Conservation (phyloP, 768 basidiomycete genomes). For the Trametes cingulata region DNA sequence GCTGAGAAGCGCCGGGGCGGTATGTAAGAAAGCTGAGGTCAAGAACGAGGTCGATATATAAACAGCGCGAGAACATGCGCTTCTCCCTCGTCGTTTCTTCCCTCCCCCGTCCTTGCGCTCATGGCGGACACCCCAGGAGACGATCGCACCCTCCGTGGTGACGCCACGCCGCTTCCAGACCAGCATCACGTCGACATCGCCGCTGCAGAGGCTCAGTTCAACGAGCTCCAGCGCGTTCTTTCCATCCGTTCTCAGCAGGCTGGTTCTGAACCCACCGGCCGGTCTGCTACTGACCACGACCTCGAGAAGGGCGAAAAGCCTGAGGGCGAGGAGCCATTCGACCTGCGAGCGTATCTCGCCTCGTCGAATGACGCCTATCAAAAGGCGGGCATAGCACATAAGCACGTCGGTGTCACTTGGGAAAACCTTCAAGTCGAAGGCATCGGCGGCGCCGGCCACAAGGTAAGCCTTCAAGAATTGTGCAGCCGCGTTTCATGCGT, state of each 20-base stretch:
- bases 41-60: slow-evolving; percentile 3
- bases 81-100: not conserved
- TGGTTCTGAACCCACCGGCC: not conserved
- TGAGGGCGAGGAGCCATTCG: slow-evolving; percentile 47
- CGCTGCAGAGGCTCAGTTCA: slow-evolving; percentile 53
- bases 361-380: slow-evolving; percentile 68
- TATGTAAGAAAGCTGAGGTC: slow-evolving; percentile 12
- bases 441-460: slow-evolving; percentile 53
- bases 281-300: slow-evolving; percentile 26
- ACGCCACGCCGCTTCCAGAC: slow-evolving; percentile 18
- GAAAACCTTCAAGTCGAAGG: slow-evolving; percentile 65
- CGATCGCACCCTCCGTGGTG: slow-evolving; percentile 29
- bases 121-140: slow-evolving; percentile 33
- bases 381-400: slow-evolving; percentile 65
- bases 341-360: slow-evolving; percentile 67
- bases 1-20: slow-evolving; percentile 1
- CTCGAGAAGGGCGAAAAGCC: slow-evolving; percentile 40
- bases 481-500: not conserved
- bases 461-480: slow-evolving; percentile 40
- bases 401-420: slow-evolving; percentile 79
- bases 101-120: slow-evolving; percentile 4
- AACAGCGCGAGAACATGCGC: not conserved
- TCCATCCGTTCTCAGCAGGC: slow-evolving; percentile 22
- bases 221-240: slow-evolving; percentile 48
- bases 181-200: slow-evolving; percentile 47